These are phyloP conservation scores for Backusella parvicylindrica DNA, from an alignment of 192 early-diverging fungal species.

Conservation along the genomic window DNA sequence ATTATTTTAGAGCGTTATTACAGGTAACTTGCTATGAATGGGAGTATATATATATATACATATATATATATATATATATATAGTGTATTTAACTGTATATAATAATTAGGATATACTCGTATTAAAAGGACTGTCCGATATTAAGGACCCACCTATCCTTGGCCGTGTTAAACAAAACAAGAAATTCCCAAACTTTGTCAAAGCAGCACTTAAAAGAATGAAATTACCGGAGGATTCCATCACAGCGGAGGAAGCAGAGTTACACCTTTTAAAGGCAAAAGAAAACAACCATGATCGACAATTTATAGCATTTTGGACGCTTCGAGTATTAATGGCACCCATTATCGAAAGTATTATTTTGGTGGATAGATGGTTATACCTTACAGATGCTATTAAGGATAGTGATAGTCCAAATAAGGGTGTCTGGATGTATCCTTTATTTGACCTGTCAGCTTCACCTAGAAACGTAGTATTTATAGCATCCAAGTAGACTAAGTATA, in stretches of 20 bases:
- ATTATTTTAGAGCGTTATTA: conserved; percentile 74
- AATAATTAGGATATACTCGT: conserved; percentile 2
- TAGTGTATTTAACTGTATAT: background rate
- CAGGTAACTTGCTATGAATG: conserved; percentile 40
- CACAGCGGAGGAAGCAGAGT: conserved; percentile 36
- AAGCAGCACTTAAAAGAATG: conserved; percentile 48
- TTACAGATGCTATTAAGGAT: conserved; percentile 47
- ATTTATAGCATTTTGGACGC: conserved; percentile 80
- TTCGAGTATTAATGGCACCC: conserved; percentile 70
- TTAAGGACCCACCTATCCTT: background rate
- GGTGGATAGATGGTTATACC: conserved; percentile 68
- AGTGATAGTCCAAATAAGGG: conserved; percentile 1
- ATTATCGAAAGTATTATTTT: conserved; percentile 77
- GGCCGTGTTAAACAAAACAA: conserved; percentile 12
- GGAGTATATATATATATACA: background rate
- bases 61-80: too few relatives aligned
- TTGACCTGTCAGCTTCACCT: conserved; percentile 58
- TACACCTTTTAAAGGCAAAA: conserved; percentile 38
- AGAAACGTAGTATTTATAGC: conserved; percentile 64
- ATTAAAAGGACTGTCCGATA: background rate
- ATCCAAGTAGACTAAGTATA: conserved; percentile 21
- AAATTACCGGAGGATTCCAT: conserved; percentile 30
- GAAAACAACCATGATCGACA: conserved; percentile 41
- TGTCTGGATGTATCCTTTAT: conserved; percentile 56
- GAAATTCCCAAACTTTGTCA: background rate